Evolutionary conservation across 2,329 filamentous ascomycete species (phyloP).

Genomic region (Apiospora marii): DNA sequence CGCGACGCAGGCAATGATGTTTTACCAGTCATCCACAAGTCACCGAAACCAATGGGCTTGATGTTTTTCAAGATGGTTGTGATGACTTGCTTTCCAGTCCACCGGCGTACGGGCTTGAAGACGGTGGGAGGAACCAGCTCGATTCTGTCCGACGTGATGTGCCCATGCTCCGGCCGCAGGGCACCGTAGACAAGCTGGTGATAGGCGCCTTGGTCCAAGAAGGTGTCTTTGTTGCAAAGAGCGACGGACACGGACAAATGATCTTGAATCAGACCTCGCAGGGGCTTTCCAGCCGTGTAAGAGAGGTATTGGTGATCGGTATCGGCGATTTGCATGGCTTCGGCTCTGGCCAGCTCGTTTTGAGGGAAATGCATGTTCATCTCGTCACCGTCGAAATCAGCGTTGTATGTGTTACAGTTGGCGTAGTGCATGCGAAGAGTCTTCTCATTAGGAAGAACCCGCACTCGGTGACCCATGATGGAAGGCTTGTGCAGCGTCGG

Average conservation of each 20-base stretch:
- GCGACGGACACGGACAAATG: slow-evolving; percentile 94
- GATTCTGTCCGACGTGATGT: slow-evolving; percentile 84
- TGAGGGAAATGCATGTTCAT: slow-evolving; percentile 99
- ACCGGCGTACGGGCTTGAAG: slow-evolving; percentile 79
- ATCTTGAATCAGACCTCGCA: slow-evolving; percentile 97
- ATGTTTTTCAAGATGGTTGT: slow-evolving; percentile 94
- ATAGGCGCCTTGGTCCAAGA: slow-evolving; percentile 88
- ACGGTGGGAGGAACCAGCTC: slow-evolving; percentile 83
- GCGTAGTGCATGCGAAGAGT: slow-evolving; percentile 99
- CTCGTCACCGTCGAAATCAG: slow-evolving; percentile 98
- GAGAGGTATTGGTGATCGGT: slow-evolving; percentile 98
- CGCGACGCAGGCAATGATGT: slow-evolving; percentile 79
- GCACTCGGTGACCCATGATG: slow-evolving; percentile 96
- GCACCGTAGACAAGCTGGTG: slow-evolving; percentile 93
- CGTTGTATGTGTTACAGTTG: slow-evolving; percentile 99
- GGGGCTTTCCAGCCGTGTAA: slow-evolving; percentile 89
- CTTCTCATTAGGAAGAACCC: slow-evolving; percentile 92
- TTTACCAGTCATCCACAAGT: slow-evolving; percentile 80
- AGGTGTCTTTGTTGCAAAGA: slow-evolving; percentile 89
- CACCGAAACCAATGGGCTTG: slow-evolving; percentile 76
- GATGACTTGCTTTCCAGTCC: slow-evolving; percentile 97
- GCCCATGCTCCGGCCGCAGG: slow-evolving; percentile 86
- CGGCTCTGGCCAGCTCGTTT: slow-evolving; percentile 91
- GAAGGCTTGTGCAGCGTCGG: slow-evolving; percentile 98
- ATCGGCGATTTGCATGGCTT: slow-evolving; percentile 92